A percentile compares a stretch with the other conserved stretches of the same genome.
Evolutionary conservation across 495 filamentous ascomycete species (phyloP).

Genomic region (Aspergillus campestris): DNA sequence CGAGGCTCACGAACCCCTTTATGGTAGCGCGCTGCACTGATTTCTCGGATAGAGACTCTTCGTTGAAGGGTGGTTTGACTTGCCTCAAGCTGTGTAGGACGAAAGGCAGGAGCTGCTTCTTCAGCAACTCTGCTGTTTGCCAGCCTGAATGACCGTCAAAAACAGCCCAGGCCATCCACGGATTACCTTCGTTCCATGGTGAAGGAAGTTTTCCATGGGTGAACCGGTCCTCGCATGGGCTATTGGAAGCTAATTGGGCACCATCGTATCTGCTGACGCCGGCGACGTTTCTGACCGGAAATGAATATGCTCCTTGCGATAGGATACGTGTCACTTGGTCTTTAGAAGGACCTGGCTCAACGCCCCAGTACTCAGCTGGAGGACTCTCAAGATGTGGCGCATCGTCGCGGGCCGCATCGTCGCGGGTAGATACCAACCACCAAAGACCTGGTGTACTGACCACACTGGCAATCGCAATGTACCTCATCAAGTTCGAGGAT

Average conservation of each 20-base stretch:
- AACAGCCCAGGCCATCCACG: constrained; percentile 41
- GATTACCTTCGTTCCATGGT: constrained; percentile 21
- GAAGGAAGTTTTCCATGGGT: constrained; percentile 36
- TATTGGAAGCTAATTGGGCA: constrained; percentile 37
- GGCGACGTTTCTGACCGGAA: constrained; percentile 13
- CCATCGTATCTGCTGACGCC: constrained; percentile 38
- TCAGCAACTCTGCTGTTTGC: constrained; percentile 35
- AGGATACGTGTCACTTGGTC: constrained; percentile 20
- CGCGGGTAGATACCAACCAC: constrained; percentile 13
- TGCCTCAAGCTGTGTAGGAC: constrained; percentile 27
- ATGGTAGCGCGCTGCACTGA: constrained; percentile 34
- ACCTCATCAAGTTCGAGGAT: constrained; percentile 5
- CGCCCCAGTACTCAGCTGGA: constrained; percentile 5
- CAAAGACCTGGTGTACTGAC: constrained; percentile 13
- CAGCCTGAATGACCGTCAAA: constrained; percentile 46
- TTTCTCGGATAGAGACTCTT: constrained; percentile 10
- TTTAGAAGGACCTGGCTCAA: constrained; percentile 11
- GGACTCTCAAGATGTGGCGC: constrained; percentile 12
- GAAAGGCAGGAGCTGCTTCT: constrained; percentile 30
- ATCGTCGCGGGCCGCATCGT: constrained; percentile 10
- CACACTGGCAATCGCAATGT: constrained; percentile 7
- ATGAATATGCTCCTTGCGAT: constrained; percentile 23
- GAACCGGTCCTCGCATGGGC: constrained; percentile 40
- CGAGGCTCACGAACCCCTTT: constrained; percentile 40
- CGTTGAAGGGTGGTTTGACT: constrained; percentile 9